Base-by-base conservation (phyloP, 805 yeast species). In the Myxozyma melibiosi region DNA sequence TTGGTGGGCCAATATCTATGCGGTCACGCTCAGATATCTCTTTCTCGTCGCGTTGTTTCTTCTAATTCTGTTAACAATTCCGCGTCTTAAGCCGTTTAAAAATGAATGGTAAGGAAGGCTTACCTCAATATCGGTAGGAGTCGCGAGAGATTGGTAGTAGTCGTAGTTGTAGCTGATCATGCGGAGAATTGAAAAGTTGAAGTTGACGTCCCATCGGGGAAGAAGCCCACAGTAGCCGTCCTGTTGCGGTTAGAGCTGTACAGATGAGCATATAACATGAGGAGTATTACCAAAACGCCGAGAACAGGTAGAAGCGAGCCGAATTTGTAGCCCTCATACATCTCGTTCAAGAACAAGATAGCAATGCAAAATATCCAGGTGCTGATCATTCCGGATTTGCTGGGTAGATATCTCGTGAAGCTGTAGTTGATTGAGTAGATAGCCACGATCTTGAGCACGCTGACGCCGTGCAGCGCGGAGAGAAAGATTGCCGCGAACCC, bases 181-280 rank as follows among this genome's bases (percentile, higher is more conserved):
- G 67, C 97, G 80, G 52, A 94, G 77, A 58, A 92, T 74, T 1
- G 96, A 86, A 72, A 95, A 90, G 73, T 94, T 94, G 78, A 84
- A 94, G 66, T 88, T 89, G 2, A 94, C 97, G 69, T 94, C 97
- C 99, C 99, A 94, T 66, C 98, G 79, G 16, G 83, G 78, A 59
- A 94, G 84, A 13, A 91, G 79, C 0, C 98, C 97, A 46, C 80
- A 79, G 65, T 80, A 85, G 0, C 80, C 65, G 66, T 90, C 67
- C 66, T 60, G 27, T 14, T 25, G 16, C 5, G 8, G 28, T 38
- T 28, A 35, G 37, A 22, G 4, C 14, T 31, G 18, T 2, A 11
- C 34, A 22, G 33, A 44, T 22, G 8, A 6, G 6, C n/a, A 6
- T 9, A 1, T n/a, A 13, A 5, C n/a, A 20, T 8, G 3, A 18